phyloP scores from a whole-genome alignment of 441 rosid species.

The Adansonia grandidieri region DNA sequence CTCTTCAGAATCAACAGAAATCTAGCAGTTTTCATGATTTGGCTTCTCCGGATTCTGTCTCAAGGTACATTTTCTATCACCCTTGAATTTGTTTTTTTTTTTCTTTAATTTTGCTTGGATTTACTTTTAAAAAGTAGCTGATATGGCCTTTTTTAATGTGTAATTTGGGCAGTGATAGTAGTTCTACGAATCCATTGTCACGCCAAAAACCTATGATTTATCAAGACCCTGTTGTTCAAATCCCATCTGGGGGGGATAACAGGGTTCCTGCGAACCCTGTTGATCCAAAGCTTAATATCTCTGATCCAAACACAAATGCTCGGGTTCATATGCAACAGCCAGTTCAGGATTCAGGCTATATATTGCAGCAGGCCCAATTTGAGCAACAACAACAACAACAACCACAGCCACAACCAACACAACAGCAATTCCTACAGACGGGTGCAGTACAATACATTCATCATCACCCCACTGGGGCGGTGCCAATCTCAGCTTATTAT shows the following conservation, averaged over 20 bases:
- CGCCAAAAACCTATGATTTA: slow-evolving; percentile 61
- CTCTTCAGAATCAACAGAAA: slow-evolving; percentile 56
- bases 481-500: slow-evolving; percentile 69
- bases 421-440: slow-evolving; percentile 63
- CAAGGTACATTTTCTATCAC: slow-evolving; percentile 52
- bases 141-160: slow-evolving; percentile 25
- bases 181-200: slow-evolving; percentile 62
- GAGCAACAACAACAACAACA: slow-evolving; percentile 68
- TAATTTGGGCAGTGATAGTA: slow-evolving; percentile 67
- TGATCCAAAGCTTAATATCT: slow-evolving; percentile 55
- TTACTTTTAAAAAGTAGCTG: slow-evolving; percentile 33
- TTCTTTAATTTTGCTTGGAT: neutral
- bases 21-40: slow-evolving; percentile 60
- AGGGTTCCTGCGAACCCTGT: slow-evolving; percentile 49
- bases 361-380: slow-evolving; percentile 53
- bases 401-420: slow-evolving; percentile 34
- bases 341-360: slow-evolving; percentile 63
- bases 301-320: slow-evolving; percentile 57
- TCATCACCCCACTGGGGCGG: slow-evolving; percentile 62
- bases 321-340: slow-evolving; percentile 52
- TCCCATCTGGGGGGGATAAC: slow-evolving; percentile 46
- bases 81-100: neutral
- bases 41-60: slow-evolving; percentile 89
- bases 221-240: slow-evolving; percentile 59
- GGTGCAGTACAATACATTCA: slow-evolving; percentile 67